Percentiles rank a stretch among this genome's conserved stretches.
Evolutionary conservation across 108 stramenopile genomes (phyloP).

Genomic region (Cyclotella sp.): DNA sequence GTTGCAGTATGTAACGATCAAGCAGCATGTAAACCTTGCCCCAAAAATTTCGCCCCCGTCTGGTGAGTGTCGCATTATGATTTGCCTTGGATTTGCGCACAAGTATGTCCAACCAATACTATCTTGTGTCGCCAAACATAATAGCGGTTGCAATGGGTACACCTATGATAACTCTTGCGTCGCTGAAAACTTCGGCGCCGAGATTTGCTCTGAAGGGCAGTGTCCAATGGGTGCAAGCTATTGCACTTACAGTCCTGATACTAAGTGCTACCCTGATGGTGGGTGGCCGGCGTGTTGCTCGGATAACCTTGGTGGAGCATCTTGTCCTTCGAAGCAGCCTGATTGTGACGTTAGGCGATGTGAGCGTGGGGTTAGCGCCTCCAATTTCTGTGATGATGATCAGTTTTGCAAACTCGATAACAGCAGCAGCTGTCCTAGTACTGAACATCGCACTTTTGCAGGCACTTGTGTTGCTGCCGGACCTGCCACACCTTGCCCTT

Average conservation of each 20-base stretch:
- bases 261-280: background rate
- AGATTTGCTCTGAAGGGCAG: background rate
- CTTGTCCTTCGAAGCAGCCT: background rate
- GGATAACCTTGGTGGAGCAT: background rate
- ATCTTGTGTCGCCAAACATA: background rate
- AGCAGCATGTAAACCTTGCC: background rate
- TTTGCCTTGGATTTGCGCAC: too few species aligned
- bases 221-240: slow-evolving; percentile 6
- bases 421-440: slow-evolving; percentile 19
- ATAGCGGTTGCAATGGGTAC: background rate
- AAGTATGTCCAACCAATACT: background rate
- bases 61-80: background rate
- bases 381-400: slow-evolving; percentile 7
- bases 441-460: slow-evolving; percentile 5
- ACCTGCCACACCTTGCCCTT: background rate
- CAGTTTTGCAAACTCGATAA: slow-evolving; percentile 22
- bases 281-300: slow-evolving; percentile 17
- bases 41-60: background rate
- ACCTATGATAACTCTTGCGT: slow-evolving; percentile 6
- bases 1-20: background rate
- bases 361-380: slow-evolving; percentile 6
- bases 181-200: slow-evolving; percentile 2
- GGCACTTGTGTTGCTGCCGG: slow-evolving; percentile 18
- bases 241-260: slow-evolving; percentile 17
- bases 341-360: slow-evolving; percentile 1